These are phyloP conservation scores for Dittrichia graveolens DNA, from an alignment of 129 eudicot species.

Conservation along the genomic window DNA sequence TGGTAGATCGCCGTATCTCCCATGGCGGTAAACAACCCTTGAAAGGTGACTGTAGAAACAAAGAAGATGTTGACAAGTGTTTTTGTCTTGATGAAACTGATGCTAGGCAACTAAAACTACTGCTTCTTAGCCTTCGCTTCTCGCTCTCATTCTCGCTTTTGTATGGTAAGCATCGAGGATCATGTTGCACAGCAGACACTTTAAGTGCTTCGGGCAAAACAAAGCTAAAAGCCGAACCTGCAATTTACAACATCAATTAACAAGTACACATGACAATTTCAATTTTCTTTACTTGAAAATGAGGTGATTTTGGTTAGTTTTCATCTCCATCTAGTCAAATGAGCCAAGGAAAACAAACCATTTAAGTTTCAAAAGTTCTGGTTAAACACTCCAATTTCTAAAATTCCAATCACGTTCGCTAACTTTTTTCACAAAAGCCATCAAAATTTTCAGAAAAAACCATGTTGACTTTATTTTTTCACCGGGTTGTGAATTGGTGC, in stretches of 20 bases:
- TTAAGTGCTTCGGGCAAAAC: conserved; percentile 75
- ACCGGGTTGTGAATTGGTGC: too few relatives aligned
- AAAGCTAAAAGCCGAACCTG: conserved; percentile 71
- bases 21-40: conserved; percentile 60
- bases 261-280: not conserved
- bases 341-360: too few relatives aligned
- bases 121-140: conserved; percentile 60
- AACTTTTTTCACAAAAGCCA: too few relatives aligned
- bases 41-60: conserved; percentile 69
- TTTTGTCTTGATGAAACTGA: conserved; percentile 72
- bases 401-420: too few relatives aligned
- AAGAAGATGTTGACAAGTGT: conserved; percentile 65
- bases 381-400: too few relatives aligned
- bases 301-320: not conserved
- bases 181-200: conserved; percentile 54
- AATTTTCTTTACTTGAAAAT: not conserved
- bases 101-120: conserved; percentile 61
- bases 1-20: conserved; percentile 11
- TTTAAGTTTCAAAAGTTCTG: too few relatives aligned
- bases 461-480: too few relatives aligned
- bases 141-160: conserved; percentile 38
- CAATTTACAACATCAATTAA: not conserved
- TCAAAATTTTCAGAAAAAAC: too few relatives aligned
- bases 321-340: too few relatives aligned
- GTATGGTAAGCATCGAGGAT: conserved; percentile 39